These are phyloP conservation scores for Chondrus crispus DNA, from an alignment of 23 red algal genomes.

Conservation along the genomic window DNA sequence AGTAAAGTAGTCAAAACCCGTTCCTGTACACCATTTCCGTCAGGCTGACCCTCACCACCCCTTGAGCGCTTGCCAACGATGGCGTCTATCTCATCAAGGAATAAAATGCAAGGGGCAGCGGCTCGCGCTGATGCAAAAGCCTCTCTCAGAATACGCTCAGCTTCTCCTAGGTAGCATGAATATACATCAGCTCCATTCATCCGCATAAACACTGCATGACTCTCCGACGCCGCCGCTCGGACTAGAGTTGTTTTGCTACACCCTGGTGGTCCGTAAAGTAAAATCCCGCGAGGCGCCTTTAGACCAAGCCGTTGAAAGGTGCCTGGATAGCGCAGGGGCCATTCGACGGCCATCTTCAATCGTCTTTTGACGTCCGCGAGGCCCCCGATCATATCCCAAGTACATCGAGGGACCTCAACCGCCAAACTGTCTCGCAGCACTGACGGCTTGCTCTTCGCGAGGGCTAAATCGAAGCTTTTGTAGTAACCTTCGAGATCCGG, in stretches of 20 bases:
- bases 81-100: constrained; percentile 95
- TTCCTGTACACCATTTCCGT: constrained; percentile 62
- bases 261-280: constrained; percentile 90
- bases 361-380: constrained; percentile 47
- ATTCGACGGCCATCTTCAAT: constrained; percentile 71
- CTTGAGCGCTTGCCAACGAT: constrained; percentile 50
- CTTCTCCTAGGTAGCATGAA: constrained; percentile 79
- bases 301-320: constrained; percentile 52
- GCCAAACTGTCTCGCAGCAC: neutral
- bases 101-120: constrained; percentile 74
- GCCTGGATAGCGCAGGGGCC: constrained; percentile 52
- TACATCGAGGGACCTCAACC: neutral
- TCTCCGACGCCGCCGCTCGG: constrained; percentile 54
- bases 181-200: constrained; percentile 74
- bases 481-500: no score
- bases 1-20: constrained; percentile 76
- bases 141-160: constrained; percentile 71
- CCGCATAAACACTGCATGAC: constrained; percentile 42
- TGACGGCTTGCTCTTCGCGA: neutral
- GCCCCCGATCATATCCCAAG: constrained; percentile 70
- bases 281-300: constrained; percentile 72
- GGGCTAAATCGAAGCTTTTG: neutral
- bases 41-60: neutral
- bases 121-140: constrained; percentile 73
- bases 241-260: constrained; percentile 87